Evolutionary conservation across 768 basidiomycete genomes (phyloP).

Genomic region (Cubamyces lactineus): DNA sequence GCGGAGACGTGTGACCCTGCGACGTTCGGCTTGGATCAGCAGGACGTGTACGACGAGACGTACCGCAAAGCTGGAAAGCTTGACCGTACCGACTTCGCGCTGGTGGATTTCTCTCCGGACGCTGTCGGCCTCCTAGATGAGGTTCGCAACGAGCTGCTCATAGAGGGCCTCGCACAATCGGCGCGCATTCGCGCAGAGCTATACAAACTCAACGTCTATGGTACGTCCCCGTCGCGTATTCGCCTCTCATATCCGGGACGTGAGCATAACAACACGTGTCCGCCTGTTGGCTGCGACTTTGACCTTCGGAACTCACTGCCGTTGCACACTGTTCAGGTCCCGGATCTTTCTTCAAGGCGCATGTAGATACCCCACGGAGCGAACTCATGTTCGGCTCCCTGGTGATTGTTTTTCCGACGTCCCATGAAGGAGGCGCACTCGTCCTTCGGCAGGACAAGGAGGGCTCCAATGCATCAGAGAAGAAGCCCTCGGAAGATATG

Average conservation of each 20-base stretch:
- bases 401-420: constrained; percentile 51
- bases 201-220: constrained; percentile 35
- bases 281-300: too few species aligned
- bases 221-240: constrained; percentile 16
- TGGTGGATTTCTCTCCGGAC: constrained; percentile 16
- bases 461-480: too few species aligned
- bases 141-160: constrained; percentile 15
- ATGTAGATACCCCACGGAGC: constrained; percentile 50
- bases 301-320: too few species aligned
- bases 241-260: not conserved
- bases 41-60: not conserved
- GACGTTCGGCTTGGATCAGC: not conserved
- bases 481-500: too few species aligned
- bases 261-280: too few species aligned
- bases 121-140: constrained; percentile 24
- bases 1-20: not conserved
- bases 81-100: constrained; percentile 22
- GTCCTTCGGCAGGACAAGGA: constrained; percentile 32
- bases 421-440: constrained; percentile 50
- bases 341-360: constrained; percentile 52
- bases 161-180: constrained; percentile 21
- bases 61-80: constrained; percentile 27
- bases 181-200: constrained; percentile 25
- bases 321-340: constrained; percentile 32
- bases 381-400: constrained; percentile 54